Evolutionary conservation across 2,329 filamentous ascomycete genomes (phyloP), one percentile per base, ranked within the genome.

Genomic region (Fusarium pseudograminearum): DNA sequence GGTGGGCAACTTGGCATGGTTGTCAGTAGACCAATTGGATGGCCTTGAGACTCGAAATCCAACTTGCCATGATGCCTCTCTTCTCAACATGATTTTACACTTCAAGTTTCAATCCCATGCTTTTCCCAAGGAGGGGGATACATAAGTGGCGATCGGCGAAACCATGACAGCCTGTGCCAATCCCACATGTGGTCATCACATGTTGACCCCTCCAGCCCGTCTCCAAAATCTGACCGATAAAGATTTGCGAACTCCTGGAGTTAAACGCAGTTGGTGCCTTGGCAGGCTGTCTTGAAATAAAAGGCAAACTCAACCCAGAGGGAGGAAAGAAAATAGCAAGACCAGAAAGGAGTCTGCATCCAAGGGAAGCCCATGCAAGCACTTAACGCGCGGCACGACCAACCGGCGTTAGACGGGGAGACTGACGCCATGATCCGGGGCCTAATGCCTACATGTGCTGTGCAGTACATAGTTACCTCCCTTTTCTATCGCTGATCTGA

Each of bases 311-410:
- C 24, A 20, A 53, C 42, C 20, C 40, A 45, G 58, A 38, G 18
- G 36, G 30, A 57, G 30, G n/a, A 33, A 38, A 26, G 42, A 38
- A 22, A 34, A 40, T 15, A 40, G 36, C n/a, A 47, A 42, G 40
- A 18, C 48, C 52, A 31, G 36, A 47, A 52, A 24, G 52, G 50
- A 38, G 53, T 44, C 34, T 30, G n/a, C 15, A 30, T n/a, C 15
- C 41, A 48, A 36, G 22, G 45, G 38, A 28, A 31, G 22, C n/a
- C 54, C 41, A 68, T 71, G 68, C 68, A 71, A 71, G 68, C 68
- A 71, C 68, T 71, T 71, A 71, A 71, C 68, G 60, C 68, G 68
- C 44, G 58, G 58, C 67, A 51, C 67, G 62, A 57, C 56, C 60
- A 42, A 33, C 40, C 38, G 61, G 56, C 54, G 48, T 64, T 40